Base-by-base conservation (phyloP, 2,329 filamentous ascomycete species). In the Clonostachys rosea region DNA sequence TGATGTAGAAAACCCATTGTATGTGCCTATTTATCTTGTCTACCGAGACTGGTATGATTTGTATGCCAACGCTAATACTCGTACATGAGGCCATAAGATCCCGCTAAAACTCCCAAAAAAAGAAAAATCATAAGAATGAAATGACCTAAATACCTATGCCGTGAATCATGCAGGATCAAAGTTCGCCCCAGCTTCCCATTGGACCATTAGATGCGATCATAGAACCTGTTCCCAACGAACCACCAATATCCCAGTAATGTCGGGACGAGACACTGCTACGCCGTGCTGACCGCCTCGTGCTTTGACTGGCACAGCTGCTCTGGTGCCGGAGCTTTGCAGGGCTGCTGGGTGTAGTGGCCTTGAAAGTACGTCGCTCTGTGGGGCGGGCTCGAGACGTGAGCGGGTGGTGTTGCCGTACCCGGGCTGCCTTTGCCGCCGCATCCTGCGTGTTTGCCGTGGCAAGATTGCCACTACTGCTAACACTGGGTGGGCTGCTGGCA, bases 221-320 rank as follows among this genome's bases (percentile, higher is more conserved):
- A 53, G 84, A 88, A 5, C 86, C 86, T 47, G 87, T 91, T 3
- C 87, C 88, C 20, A 90, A 78, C 56, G 84, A 91, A 6, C 83
- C 87, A 24, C 89, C 89, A 54, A 96, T 81, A 63, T 96, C 91
- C 91, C 91, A 96, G 65, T 95, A 96, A 62, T 95, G 89, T 46
- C 90, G 74, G 42, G 84, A 89, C 41, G 87, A 91, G 34, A 82
- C 78, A 53, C 81, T 85, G 56, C 83, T 88, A 45, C 79, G 74
- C 57, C 77, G 75, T 37, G 81, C 84, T 34, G 82, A 89, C 56
- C 85, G 83, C 62, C 86, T 85, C 8, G 89, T 89, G 64, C 89
- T 95, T 67, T 95, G 89, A 60, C 89, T 95, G 5, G 89, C 90
- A 64, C 90, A 95, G 64, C 88, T 95, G 49, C 83, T 69, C 65